These are phyloP conservation scores for Globisporangium splendens DNA, from an alignment of 352 stramenopile species.

Conservation along the genomic window DNA sequence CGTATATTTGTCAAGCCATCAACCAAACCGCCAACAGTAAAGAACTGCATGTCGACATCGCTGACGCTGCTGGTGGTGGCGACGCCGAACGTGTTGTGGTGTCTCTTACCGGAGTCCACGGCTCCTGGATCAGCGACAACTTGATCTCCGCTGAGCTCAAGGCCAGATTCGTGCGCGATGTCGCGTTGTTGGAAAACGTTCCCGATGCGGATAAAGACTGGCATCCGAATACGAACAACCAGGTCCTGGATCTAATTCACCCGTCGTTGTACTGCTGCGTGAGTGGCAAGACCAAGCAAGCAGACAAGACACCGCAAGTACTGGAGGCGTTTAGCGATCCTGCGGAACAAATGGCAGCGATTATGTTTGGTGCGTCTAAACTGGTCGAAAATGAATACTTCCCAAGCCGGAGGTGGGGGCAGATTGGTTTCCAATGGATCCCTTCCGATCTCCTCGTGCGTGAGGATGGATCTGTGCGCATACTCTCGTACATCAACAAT, in stretches of 20 bases:
- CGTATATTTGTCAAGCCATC: neutral
- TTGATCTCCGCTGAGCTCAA: constrained; percentile 23
- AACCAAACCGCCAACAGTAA: neutral
- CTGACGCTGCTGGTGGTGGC: too few species aligned
- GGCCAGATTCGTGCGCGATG: constrained; percentile 22
- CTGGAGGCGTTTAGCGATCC: neutral
- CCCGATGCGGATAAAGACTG: constrained; percentile 45
- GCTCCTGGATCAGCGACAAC: constrained; percentile 27
- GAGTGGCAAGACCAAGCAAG: constrained; percentile 22
- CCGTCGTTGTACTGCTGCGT: constrained; percentile 64
- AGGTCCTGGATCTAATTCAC: constrained; percentile 58
- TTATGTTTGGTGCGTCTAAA: constrained; percentile 20
- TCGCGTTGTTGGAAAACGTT: constrained; percentile 30
- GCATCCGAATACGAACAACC: constrained; percentile 42
- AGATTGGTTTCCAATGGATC: constrained; percentile 54
- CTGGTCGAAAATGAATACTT: constrained; percentile 16
- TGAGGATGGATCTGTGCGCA: constrained; percentile 15
- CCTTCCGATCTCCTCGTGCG: constrained; percentile 26
- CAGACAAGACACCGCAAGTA: neutral
- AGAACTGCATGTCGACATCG: neutral
- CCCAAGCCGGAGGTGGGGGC: constrained; percentile 3
- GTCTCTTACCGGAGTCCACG: constrained; percentile 1
- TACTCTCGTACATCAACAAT: constrained; percentile 56
- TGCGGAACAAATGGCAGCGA: constrained; percentile 27
- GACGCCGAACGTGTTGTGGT: neutral